These are phyloP conservation scores for Helicostylum pulchrum DNA, from an alignment of 192 early-diverging fungal species.

Conservation along the genomic window DNA sequence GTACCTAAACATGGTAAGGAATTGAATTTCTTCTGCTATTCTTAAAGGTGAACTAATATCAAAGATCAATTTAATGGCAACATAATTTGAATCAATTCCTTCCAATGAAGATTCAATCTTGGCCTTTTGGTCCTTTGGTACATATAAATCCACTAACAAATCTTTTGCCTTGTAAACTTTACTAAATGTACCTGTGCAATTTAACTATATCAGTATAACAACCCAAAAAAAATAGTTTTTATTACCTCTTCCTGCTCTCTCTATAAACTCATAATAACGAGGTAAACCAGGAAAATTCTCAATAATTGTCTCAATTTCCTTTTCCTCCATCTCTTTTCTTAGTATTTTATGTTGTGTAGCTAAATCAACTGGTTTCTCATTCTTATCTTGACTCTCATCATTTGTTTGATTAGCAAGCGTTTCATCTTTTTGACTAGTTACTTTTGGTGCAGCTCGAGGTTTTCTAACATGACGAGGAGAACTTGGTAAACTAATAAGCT, in stretches of 20 bases:
- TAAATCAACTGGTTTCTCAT: too few relatives aligned
- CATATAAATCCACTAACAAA: constrained; percentile 60
- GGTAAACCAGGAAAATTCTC: constrained; percentile 48
- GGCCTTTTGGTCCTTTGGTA: constrained; percentile 59
- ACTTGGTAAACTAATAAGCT: too few relatives aligned
- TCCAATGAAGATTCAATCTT: constrained; percentile 23
- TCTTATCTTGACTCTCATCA: too few relatives aligned
- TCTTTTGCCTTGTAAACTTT: constrained; percentile 92
- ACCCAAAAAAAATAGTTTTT: background rate
- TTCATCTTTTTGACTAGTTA: background rate
- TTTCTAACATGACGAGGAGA: too few relatives aligned
- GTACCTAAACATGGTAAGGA: constrained; percentile 66
- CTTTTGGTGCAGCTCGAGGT: too few relatives aligned
- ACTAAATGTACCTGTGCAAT: constrained; percentile 80
- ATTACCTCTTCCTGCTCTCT: constrained; percentile 77
- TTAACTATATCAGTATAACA: too few relatives aligned
- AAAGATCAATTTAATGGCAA: constrained; percentile 89
- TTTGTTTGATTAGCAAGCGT: background rate
- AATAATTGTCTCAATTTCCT: constrained; percentile 8
- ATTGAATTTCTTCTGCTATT: constrained; percentile 78
- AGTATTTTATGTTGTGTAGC: too few relatives aligned
- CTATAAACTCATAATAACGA: constrained; percentile 64
- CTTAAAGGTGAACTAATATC: constrained; percentile 73
- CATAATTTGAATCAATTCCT: constrained; percentile 17
- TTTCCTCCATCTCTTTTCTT: background rate